A percentile compares a stretch with the other conserved stretches of the same genome.
Conservation (phyloP, 345 rosid species). For the Arabidopsis arenosa region DNA sequence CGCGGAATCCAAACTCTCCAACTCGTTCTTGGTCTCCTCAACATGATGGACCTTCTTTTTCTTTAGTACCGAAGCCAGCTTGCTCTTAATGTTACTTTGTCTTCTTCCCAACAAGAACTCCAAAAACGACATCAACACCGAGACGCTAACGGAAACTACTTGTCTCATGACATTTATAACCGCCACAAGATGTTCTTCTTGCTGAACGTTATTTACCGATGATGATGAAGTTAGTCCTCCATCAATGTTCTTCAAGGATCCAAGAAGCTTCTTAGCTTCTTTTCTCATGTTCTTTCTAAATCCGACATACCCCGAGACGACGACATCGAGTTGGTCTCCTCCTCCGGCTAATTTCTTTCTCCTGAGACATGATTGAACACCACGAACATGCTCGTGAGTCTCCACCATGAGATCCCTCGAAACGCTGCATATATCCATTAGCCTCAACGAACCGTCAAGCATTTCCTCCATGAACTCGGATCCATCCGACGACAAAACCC, state of each 20-base stretch:
- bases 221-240: slow-evolving; percentile 27
- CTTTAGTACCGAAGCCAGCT: slow-evolving; percentile 57
- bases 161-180: slow-evolving; percentile 55
- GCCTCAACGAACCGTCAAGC: slow-evolving; percentile 64
- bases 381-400: slow-evolving; percentile 57
- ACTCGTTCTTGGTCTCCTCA: slow-evolving; percentile 48
- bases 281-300: slow-evolving; percentile 65
- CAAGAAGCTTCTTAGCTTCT: slow-evolving; percentile 55
- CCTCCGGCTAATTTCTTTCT: slow-evolving; percentile 56
- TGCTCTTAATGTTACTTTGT: slow-evolving; percentile 45
- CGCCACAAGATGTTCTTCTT: slow-evolving; percentile 49
- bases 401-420: slow-evolving; percentile 59
- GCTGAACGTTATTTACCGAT: slow-evolving; percentile 7
- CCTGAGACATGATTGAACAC: slow-evolving; percentile 63
- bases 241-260: slow-evolving; percentile 58
- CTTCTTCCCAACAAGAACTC: slow-evolving; percentile 51
- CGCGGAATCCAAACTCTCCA: slow-evolving; percentile 51
- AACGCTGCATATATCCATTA: slow-evolving; percentile 63
- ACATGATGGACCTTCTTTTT: slow-evolving; percentile 49
- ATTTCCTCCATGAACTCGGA: slow-evolving; percentile 53
- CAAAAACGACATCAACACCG: slow-evolving; percentile 57
- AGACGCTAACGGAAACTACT: slow-evolving; percentile 45
- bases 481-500: slow-evolving; percentile 49
- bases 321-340: slow-evolving; percentile 32
- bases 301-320: slow-evolving; percentile 39